Evolutionary conservation across 306 rosid genomes (phyloP).

Genomic region (Casuarina equisetifolia): DNA sequence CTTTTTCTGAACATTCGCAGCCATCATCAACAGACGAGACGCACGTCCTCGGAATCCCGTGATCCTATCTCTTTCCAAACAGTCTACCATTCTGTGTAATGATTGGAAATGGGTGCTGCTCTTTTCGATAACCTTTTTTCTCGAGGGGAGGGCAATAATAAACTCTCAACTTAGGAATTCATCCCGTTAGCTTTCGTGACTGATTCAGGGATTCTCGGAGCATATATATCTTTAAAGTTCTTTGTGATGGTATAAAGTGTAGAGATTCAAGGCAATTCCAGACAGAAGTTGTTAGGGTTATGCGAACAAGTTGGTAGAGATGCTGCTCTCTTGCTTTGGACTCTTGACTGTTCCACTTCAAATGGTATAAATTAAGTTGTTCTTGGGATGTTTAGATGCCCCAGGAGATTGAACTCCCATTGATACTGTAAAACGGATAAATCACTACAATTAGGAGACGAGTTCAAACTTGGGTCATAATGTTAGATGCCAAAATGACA

Average conservation of each 20-base stretch:
- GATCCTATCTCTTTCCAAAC: constrained; percentile 8
- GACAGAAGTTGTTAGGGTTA: constrained; percentile 13
- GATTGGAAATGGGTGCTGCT: constrained; percentile 20
- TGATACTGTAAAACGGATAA: too few species aligned
- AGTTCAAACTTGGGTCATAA: neutral
- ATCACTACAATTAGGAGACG: too few species aligned
- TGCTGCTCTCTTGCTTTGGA: constrained; percentile 22
- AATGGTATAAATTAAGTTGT: neutral
- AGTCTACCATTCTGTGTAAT: neutral
- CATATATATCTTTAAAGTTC: neutral
- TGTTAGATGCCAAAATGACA: neutral
- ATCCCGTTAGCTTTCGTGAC: neutral
- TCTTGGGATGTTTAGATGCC: neutral
- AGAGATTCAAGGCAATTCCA: neutral
- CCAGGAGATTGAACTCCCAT: neutral
- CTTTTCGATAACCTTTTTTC: constrained; percentile 9
- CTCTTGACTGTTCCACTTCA: neutral
- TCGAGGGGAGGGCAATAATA: constrained; percentile 16
- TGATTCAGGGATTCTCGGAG: neutral
- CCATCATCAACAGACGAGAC: constrained; percentile 29
- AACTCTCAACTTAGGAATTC: too few species aligned
- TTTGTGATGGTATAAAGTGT: too few species aligned
- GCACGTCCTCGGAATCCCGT: constrained; percentile 20
- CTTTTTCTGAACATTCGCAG: constrained; percentile 21
- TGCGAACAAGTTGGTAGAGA: constrained; percentile 27